Base-by-base conservation (phyloP, 148 eudicot genomes). In the Agrostemma githago region DNA sequence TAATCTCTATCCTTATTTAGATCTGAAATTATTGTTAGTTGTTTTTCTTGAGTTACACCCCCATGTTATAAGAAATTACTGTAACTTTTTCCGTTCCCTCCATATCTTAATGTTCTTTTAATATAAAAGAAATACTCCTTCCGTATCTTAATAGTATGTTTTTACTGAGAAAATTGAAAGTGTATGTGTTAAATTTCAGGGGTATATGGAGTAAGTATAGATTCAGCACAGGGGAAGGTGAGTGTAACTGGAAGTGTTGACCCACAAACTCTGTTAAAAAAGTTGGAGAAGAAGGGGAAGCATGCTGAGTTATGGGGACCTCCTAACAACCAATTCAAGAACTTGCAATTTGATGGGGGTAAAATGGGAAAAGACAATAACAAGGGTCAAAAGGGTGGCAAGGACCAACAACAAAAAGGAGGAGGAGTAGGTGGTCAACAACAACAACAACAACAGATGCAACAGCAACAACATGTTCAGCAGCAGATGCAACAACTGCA, bases 161-260 rank as follows among this genome's bases (percentile, higher is more conserved):
- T 63, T 63, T 63, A 17, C 8, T 21, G 66, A 12, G 12, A 62
- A 38, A n/a, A 58, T 42, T 44, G 15, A 12, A 38, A 53, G 14
- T n/a, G 19, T 38, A 3, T 66, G 5, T 58, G 40, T 37, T 5
- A 11, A 37, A 43, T 68, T 72, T 73, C 60, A 93, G 98, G 98
- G 42, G 98, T 93, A 26, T 85, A 85, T 72, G 66, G 74, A 0
- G 71, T 62, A 10, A 73, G 20, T 12, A 83, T 93, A 83, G 91
- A 93, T 85, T 77, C 80, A 67, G 89, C 86, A 14, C 92, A 89
- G 64, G 94, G 97, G 80, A 93, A 88, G 72, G 98, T 93, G 51
- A 90, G 88, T 15, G 98, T 93, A 42, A 76, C 87, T 8, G 98
- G 96, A 16, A 78, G 82, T 77, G 95, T 84, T 15, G 96, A 91